phyloP scores from a whole-genome alignment of 2,329 filamentous ascomycete species.

The Cladosporium sp. region DNA sequence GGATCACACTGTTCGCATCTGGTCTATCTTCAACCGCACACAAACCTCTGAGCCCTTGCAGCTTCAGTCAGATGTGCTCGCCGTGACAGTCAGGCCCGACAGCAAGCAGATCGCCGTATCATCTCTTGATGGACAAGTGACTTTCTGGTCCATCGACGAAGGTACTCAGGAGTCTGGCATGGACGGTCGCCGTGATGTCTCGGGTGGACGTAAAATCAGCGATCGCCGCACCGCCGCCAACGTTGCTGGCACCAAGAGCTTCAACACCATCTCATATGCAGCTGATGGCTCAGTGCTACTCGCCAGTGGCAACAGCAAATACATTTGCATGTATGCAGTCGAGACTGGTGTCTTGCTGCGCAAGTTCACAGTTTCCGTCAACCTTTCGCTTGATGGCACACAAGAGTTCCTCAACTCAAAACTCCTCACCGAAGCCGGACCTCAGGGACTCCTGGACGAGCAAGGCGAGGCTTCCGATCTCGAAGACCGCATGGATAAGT shows the following conservation, averaged over 20 bases:
- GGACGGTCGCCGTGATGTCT: slow-evolving; percentile 88
- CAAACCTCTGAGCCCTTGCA: slow-evolving; percentile 95
- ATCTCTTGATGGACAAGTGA: slow-evolving; percentile 88
- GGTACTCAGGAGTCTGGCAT: slow-evolving; percentile 83
- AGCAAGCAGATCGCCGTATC: slow-evolving; percentile 88
- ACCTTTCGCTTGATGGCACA: slow-evolving; percentile 92
- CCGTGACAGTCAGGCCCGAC: slow-evolving; percentile 84
- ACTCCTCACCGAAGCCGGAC: slow-evolving; percentile 85
- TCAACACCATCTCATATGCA: slow-evolving; percentile 85
- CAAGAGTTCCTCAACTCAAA: slow-evolving; percentile 97
- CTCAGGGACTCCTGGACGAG: slow-evolving; percentile 80
- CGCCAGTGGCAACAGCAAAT: slow-evolving; percentile 95
- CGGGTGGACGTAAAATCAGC: slow-evolving; percentile 83
- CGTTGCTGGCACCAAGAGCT: slow-evolving; percentile 84
- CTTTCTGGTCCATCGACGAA: slow-evolving; percentile 91
- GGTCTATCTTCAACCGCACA: slow-evolving; percentile 91
- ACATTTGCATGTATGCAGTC: slow-evolving; percentile 96
- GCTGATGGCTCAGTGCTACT: slow-evolving; percentile 88
- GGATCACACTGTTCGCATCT: slow-evolving; percentile 93
- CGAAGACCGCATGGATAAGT: slow-evolving; percentile 77
- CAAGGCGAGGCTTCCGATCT: slow-evolving; percentile 85
- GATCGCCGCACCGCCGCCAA: slow-evolving; percentile 92
- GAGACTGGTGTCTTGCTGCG: slow-evolving; percentile 87
- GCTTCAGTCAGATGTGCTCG: slow-evolving; percentile 85
- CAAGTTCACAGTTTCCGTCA: slow-evolving; percentile 94